A percentile compares a stretch with the other conserved stretches of the same genome.
These are phyloP conservation scores for Cercospora sp. DNA, from an alignment of 2,329 filamentous ascomycete species.

Conservation along the genomic window DNA sequence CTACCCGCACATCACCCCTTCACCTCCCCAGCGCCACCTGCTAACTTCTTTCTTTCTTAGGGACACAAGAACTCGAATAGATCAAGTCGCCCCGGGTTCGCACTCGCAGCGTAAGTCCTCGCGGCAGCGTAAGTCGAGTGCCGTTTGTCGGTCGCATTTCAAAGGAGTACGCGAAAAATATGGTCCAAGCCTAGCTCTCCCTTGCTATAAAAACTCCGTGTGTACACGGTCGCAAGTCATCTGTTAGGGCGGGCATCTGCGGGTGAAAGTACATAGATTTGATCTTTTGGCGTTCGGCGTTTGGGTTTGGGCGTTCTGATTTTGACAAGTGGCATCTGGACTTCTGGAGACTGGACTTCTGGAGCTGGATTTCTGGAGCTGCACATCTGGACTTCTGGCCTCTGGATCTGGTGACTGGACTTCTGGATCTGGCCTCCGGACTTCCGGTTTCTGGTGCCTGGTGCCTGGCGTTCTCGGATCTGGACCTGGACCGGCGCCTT, in stretches of 20 bases:
- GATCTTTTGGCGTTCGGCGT: not conserved
- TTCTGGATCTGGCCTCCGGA: not conserved
- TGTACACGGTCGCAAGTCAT: not conserved
- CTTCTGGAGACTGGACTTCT: not conserved
- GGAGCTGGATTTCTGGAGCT: not conserved
- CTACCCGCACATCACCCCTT: not conserved
- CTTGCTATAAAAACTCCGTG: not conserved
- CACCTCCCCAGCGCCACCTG: not conserved
- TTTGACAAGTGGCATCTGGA: not conserved
- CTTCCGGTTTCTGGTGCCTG: not conserved
- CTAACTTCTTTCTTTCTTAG: not conserved
- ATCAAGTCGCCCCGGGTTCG: not conserved
- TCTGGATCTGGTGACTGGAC: not conserved
- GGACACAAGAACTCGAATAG: not conserved
- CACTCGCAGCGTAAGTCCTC: not conserved
- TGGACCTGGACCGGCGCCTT: not conserved
- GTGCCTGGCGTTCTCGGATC: not conserved
- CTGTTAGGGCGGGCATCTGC: constrained; percentile 4
- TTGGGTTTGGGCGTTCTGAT: not conserved
- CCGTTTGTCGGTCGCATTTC: not conserved
- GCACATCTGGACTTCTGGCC: not conserved
- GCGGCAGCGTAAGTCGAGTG: not conserved
- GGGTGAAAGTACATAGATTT: constrained; percentile 1
- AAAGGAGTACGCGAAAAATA: not conserved
- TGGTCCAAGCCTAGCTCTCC: constrained; percentile 2